Evolutionary conservation across 352 stramenopile species (phyloP), one percentile per base, ranked within the genome.

Genomic region (Globisporangium recalcitrans): DNA sequence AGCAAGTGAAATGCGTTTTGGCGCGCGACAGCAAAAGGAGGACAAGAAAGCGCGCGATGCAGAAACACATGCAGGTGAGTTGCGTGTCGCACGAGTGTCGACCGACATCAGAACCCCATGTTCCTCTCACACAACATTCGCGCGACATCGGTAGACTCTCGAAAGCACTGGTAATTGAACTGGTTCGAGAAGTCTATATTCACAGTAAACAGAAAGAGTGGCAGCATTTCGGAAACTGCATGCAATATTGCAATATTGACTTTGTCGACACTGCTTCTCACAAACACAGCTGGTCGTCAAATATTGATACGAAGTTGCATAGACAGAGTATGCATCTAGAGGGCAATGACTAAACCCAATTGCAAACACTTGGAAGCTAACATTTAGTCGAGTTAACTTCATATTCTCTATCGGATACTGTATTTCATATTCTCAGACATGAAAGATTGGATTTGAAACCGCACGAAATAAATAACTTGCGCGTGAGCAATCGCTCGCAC

Each of bases 41-140:
- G 42, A 51, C 9, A 51, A 40, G 27, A 56, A 56, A 56, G 51
- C 51, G 51, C 51, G 51, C 49, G 48, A 22, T 10, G 47, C 9
- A 19, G 10, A 53, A 13, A 19, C 10, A n/a, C n/a, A n/a, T n/a
- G n/a, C n/a, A n/a, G 13, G 8, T 22, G 38, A 46, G n/a, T 13
- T 2, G 16, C 16, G 22, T 46, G 26, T 38, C 26, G 48, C 16
- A 14, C 19, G 13, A 34, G 26, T 16, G 48, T 38, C 26, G 48
- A 16, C 13, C 1, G 47, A 36, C 36, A 4, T 19, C 36, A n/a
- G n/a, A n/a, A n/a, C n/a, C n/a, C n/a, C n/a, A n/a, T 31, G 27
- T 3, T 4, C 9, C 5, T 21, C 19, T 10, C 16, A 3, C 16
- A 2, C 38, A 16, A 46, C 38, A 46, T 46, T 46, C 16, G 38